phyloP scores from a whole-genome alignment of 495 filamentous ascomycete species.

The Tuber microsphaerosporum region DNA sequence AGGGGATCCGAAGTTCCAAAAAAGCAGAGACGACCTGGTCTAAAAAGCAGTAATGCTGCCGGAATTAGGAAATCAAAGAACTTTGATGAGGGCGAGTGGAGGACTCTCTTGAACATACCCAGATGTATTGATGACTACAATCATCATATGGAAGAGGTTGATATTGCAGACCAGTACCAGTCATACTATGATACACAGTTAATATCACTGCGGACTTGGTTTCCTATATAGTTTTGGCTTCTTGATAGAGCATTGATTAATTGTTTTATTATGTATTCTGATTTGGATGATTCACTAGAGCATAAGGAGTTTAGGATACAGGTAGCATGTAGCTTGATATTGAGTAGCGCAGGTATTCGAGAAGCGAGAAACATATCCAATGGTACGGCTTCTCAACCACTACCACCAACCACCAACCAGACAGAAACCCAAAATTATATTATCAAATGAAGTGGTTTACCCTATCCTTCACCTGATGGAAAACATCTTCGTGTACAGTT shows the following conservation, averaged over 20 bases:
- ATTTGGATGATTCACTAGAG: background rate
- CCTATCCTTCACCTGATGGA: too few relatives aligned
- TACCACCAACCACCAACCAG: too few relatives aligned
- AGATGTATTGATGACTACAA: conserved; percentile 8
- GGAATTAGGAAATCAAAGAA: background rate
- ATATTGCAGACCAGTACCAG: background rate
- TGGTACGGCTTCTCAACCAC: too few relatives aligned
- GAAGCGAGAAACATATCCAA: too few relatives aligned
- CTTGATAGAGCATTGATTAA: conserved; percentile 29
- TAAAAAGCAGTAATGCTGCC: conserved; percentile 5
- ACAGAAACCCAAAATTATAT: too few relatives aligned
- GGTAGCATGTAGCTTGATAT: conserved; percentile 1
- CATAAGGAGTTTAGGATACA: conserved; percentile 9
- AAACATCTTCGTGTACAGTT: too few relatives aligned
- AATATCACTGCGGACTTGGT: conserved; percentile 18
- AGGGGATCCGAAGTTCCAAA: background rate
- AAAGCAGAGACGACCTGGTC: background rate
- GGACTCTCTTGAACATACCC: background rate
- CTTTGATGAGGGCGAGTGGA: background rate
- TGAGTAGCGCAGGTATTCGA: background rate
- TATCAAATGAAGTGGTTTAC: too few relatives aligned
- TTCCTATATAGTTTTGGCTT: conserved; percentile 35
- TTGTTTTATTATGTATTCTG: conserved; percentile 14
- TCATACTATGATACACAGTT: conserved; percentile 30
- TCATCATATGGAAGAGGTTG: background rate